These are phyloP conservation scores for Metarhizium sp. DNA, from an alignment of 2,329 filamentous ascomycete genomes.

Conservation along the genomic window DNA sequence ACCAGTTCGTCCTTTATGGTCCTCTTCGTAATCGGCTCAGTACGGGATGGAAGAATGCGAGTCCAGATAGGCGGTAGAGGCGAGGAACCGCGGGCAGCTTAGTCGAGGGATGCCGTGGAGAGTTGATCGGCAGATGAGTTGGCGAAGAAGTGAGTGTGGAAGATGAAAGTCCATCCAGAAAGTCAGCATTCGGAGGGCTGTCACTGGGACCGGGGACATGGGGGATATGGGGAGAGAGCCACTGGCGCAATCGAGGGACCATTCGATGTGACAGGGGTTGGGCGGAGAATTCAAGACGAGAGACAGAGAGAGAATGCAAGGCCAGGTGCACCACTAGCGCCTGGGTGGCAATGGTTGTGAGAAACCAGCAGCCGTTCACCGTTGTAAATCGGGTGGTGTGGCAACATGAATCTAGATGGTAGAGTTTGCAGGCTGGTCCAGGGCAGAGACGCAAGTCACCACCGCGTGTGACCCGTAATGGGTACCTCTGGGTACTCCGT, in stretches of 20 bases:
- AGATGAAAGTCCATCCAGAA: neutral
- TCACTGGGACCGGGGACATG: neutral
- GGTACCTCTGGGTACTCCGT: too few species aligned
- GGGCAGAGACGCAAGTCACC: too few species aligned
- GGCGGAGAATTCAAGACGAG: neutral
- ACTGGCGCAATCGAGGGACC: neutral
- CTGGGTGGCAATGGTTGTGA: too few species aligned
- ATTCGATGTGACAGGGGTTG: neutral
- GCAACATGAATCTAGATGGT: too few species aligned
- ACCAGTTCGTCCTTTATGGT: neutral
- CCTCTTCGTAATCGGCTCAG: neutral
- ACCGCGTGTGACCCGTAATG: too few species aligned
- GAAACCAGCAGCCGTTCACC: too few species aligned
- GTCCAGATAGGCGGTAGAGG: neutral
- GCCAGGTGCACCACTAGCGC: neutral
- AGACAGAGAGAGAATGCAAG: constrained; percentile 1
- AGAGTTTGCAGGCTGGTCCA: too few species aligned
- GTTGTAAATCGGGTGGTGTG: too few species aligned
- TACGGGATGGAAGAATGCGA: neutral
- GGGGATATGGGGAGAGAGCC: neutral
- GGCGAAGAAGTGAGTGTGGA: neutral
- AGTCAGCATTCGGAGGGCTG: neutral
- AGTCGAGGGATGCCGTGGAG: neutral
- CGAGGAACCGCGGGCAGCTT: too few species aligned
- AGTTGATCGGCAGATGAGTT: neutral